Evolutionary conservation across 495 filamentous ascomycete genomes (phyloP).

Genomic region (Barbatosphaeria neglecta): DNA sequence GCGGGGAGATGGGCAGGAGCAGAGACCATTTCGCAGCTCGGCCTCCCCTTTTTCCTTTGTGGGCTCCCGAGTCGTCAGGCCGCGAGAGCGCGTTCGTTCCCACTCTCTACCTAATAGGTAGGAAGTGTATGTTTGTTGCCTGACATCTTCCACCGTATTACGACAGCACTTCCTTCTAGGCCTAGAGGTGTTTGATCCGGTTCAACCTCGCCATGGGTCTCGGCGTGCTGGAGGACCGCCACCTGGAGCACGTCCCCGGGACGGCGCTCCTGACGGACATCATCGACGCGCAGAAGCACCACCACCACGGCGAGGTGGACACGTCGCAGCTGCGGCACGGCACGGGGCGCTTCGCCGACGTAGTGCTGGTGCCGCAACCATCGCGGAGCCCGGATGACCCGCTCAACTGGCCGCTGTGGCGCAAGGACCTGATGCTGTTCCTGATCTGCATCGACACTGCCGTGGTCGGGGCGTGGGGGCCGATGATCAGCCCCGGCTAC

Average conservation of each 20-base stretch:
- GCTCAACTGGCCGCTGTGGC: slow-evolving; percentile 23
- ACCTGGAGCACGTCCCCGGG: slow-evolving; percentile 13
- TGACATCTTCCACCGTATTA: no score
- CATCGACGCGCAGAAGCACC: slow-evolving; percentile 4
- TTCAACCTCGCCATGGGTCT: slow-evolving; percentile 8
- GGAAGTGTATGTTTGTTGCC: no score
- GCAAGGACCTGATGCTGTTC: slow-evolving; percentile 28
- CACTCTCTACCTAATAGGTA: no score
- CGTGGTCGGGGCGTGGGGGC: slow-evolving; percentile 20
- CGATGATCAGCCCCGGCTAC: slow-evolving; percentile 27
- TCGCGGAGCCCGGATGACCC: slow-evolving; percentile 35
- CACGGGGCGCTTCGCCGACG: slow-evolving; percentile 21
- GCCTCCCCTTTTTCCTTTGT: no score
- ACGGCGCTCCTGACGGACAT: slow-evolving; percentile 13
- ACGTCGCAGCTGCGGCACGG: slow-evolving; percentile 23
- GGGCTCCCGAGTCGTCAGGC: no score
- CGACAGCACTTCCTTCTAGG: background rate
- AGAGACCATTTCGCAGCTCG: background rate
- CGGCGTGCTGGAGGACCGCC: slow-evolving; percentile 13
- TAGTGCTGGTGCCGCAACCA: slow-evolving; percentile 35
- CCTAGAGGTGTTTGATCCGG: background rate
- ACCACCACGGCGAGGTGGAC: slow-evolving; percentile 9
- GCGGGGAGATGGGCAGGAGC: background rate
- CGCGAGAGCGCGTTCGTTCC: no score
- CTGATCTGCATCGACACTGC: slow-evolving; percentile 29